Evolutionary conservation across 768 basidiomycete genomes (phyloP), one percentile per base, ranked within the genome.

Genomic region (Butyriboletus loyo): DNA sequence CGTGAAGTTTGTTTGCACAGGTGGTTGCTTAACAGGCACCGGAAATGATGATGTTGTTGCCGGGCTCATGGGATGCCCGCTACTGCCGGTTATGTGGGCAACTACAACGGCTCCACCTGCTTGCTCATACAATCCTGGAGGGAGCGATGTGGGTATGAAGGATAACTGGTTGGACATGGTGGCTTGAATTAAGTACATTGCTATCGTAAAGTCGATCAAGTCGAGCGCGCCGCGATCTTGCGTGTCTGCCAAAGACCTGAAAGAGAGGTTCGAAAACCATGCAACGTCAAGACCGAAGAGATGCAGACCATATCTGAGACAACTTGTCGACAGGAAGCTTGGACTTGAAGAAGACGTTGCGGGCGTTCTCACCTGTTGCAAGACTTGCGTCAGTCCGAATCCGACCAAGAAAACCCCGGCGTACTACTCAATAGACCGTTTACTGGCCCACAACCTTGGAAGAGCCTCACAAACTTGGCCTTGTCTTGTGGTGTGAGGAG

Each of bases 181-280:
- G n/a, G 83, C 87, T 71, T 98, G 94, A 58, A 98, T 94, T 66
- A 98, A 82, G 70, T 92, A 92, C 94, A 97, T 95, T 36, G 87
- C 97, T 63, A 99, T 84, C 54, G 89, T 86, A 66, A 99, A 99
- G 71, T 99, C 97, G 40, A 87, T 78, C 15, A 84, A 74, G 68
- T 99, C 97, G 54, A 99, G 84, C 13, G 79, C 75, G 46, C 97
- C 96, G 55, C 97, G 82, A 59, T 89, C 83, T 70, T 95, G 89
- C 4, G 94, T 95, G 69, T 99, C 97, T n/a, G 95, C 89, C 35
- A 99, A 80, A 57, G 80, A 87, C 95, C 94, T 97, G 61, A 4
- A 45, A 46, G 36, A 37, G 35, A 46, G 19, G 31, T 47, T 41
- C 25, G 21, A 50, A 36, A 49, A 7, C 38, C 11, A 34, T 21